Base-by-base conservation (phyloP, 257 asterid species). In the Nyctanthes arbortristis region DNA sequence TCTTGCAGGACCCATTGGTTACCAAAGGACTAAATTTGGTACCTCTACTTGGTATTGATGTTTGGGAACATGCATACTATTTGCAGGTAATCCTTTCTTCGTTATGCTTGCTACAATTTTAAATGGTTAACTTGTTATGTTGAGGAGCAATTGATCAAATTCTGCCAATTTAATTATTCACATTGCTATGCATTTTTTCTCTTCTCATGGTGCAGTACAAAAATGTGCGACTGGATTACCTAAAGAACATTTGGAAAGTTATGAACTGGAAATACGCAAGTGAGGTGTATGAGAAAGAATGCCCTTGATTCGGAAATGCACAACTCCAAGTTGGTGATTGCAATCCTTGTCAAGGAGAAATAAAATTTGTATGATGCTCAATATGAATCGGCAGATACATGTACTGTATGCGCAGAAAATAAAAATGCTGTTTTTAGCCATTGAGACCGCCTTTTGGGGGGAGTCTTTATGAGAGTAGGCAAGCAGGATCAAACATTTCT, bases 21-120 rank as follows among this genome's bases (percentile, higher is more conserved):
- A 83, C 96, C 33, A 87, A 84, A 84, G 92, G 95, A 65, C 61
- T 86, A 65, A 82, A 59, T 73, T 80, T 89, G 85, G 86, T 85
- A 66, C 95, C 96, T 49, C 75, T 89, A 67, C 81, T 89, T 59
- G 92, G 96, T 12, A 87, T 89, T 52, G 96, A 89, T 58, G 95
- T 89, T 27, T 89, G 96, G 96, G 95, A 89, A 74, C 96, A 87
- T 43, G 96, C 96, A 20, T 89, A 89, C 88, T 89, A 89, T 79
- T 82, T 87, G 63, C 96, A 89, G 96, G 96, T 89, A 70, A 1
- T 11, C 25, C 20, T 60, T 67, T 56, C 33, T 37, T 39, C 39
- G 5, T 60, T 37, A 20, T 7, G n/a, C 18, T 65, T 68, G 12
- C 63, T 12, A 20, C 14, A 37, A 27, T 14, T 11, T 20, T 27